Conservation (phyloP, 1,139 yeast species). For the Saccharomyces hybrid region DNA sequence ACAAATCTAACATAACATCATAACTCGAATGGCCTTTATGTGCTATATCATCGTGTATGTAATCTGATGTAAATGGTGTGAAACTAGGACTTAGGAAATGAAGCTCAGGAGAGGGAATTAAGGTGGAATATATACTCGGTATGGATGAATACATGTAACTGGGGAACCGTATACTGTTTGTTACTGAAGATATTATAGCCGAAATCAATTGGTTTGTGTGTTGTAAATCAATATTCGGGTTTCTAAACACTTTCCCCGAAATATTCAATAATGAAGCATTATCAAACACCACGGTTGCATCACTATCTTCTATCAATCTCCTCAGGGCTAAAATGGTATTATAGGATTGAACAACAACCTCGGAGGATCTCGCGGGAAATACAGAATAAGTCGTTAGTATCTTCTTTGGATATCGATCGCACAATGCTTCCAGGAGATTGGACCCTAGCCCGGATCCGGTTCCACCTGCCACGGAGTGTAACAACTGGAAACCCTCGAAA, state of each 20-base stretch:
- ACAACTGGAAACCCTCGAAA: slow-evolving; percentile 78
- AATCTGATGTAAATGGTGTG: slow-evolving; percentile 73
- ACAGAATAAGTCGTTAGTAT: slow-evolving; percentile 78
- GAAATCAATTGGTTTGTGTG: slow-evolving; percentile 83
- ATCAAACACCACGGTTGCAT: slow-evolving; percentile 80
- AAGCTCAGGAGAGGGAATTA: slow-evolving; percentile 83
- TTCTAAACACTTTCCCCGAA: slow-evolving; percentile 31
- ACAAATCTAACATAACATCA: slow-evolving; percentile 74
- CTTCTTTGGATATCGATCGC: slow-evolving; percentile 79
- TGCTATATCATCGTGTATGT: slow-evolving; percentile 49
- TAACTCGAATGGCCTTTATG: slow-evolving; percentile 71
- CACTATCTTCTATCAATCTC: slow-evolving; percentile 75
- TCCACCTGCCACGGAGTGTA: slow-evolving; percentile 98
- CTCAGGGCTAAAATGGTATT: slow-evolving; percentile 76
- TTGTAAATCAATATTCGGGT: slow-evolving; percentile 46
- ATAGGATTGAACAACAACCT: slow-evolving; percentile 95
- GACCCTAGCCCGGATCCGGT: slow-evolving; percentile 97
- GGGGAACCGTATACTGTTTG: slow-evolving; percentile 86
- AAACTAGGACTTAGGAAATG: slow-evolving; percentile 82
- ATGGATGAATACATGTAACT: slow-evolving; percentile 84
- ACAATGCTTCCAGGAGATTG: slow-evolving; percentile 62
- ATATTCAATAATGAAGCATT: slow-evolving; percentile 69
- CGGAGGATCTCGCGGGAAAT: slow-evolving; percentile 75
- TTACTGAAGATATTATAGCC: slow-evolving; percentile 72
- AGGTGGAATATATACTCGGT: slow-evolving; percentile 72